A percentile compares a stretch with the other conserved stretches of the same genome.
phyloP scores from a whole-genome alignment of 2,329 filamentous ascomycete genomes.

The Aspergillaceae sp. region DNA sequence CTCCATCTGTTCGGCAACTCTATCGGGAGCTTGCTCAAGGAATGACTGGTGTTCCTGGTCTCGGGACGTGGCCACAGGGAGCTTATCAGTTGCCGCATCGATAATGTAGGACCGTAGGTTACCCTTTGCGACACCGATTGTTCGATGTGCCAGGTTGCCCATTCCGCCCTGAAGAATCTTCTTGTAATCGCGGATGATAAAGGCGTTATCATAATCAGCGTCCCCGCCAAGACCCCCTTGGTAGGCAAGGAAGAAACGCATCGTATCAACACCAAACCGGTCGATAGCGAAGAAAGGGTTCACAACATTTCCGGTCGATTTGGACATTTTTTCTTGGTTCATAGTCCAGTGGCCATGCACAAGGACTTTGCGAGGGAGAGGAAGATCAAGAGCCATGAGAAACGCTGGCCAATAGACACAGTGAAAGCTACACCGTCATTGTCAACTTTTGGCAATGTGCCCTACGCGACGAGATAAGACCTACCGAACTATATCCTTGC shows the following conservation, averaged over 20 bases:
- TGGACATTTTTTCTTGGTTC: constrained; percentile 88
- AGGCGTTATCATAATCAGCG: constrained; percentile 72
- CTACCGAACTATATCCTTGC: constrained; percentile 83
- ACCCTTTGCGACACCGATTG: constrained; percentile 62
- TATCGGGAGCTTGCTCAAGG: constrained; percentile 33
- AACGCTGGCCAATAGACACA: constrained; percentile 98
- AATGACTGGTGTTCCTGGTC: constrained; percentile 30
- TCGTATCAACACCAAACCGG: constrained; percentile 74
- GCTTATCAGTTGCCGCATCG: constrained; percentile 21
- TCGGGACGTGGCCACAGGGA: constrained; percentile 21
- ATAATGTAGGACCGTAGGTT: constrained; percentile 54
- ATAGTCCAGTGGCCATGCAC: constrained; percentile 96
- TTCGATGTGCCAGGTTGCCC: constrained; percentile 69
- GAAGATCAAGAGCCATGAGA: constrained; percentile 76
- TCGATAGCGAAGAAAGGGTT: constrained; percentile 88
- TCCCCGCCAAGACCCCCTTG: constrained; percentile 71
- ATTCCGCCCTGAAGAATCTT: constrained; percentile 68
- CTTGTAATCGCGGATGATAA: constrained; percentile 67
- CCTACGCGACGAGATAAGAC: constrained; percentile 5
- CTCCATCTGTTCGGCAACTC: constrained; percentile 52
- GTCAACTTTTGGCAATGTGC: constrained; percentile 10
- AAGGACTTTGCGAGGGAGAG: constrained; percentile 68
- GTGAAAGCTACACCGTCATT: constrained; percentile 55
- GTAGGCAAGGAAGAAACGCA: constrained; percentile 81
- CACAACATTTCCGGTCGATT: constrained; percentile 88